Evolutionary conservation across 768 basidiomycete genomes (phyloP).

Genomic region (Hypholoma sublateritium): DNA sequence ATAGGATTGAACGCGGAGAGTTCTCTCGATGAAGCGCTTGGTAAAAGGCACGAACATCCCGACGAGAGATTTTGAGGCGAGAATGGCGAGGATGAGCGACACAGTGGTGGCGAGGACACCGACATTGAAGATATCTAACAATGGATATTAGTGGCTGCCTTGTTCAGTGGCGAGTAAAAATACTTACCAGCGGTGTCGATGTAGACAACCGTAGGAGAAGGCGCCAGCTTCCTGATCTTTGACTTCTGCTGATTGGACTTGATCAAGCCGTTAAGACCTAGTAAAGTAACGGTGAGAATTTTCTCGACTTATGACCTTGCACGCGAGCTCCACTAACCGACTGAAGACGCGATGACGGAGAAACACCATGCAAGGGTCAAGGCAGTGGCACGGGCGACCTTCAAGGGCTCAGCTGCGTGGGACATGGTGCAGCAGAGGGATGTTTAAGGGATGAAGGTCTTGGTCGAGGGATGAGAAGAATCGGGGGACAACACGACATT

Average conservation of each 20-base stretch:
- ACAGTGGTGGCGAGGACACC: conserved; percentile 31
- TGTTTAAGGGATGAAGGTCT: not conserved
- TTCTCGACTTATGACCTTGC: not conserved
- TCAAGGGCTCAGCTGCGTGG: conserved; percentile 13
- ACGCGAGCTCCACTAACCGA: conserved; percentile 7
- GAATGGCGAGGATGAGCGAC: conserved; percentile 18
- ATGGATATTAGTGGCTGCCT: not conserved
- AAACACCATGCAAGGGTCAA: conserved; percentile 19
- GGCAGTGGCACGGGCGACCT: conserved; percentile 5
- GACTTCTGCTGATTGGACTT: conserved; percentile 40
- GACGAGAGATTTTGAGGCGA: conserved; percentile 18
- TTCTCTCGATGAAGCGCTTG: conserved; percentile 12
- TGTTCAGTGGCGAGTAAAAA: not conserved
- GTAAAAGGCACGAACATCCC: conserved; percentile 14
- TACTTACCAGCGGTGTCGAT: conserved; percentile 37
- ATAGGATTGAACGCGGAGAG: conserved; percentile 15
- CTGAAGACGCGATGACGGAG: conserved; percentile 17
- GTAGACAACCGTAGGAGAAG: conserved; percentile 30
- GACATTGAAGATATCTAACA: conserved; percentile 37
- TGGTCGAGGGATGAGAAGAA: not conserved
- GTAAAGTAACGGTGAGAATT: not conserved
- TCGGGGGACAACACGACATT: not conserved
- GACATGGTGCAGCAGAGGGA: not conserved
- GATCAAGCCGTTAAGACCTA: conserved; percentile 42
- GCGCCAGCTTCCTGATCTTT: conserved; percentile 28